Evolutionary conservation across 2,329 filamentous ascomycete genomes (phyloP), one percentile per base, ranked within the genome.

Genomic region (Chaetomiaceae sp.): DNA sequence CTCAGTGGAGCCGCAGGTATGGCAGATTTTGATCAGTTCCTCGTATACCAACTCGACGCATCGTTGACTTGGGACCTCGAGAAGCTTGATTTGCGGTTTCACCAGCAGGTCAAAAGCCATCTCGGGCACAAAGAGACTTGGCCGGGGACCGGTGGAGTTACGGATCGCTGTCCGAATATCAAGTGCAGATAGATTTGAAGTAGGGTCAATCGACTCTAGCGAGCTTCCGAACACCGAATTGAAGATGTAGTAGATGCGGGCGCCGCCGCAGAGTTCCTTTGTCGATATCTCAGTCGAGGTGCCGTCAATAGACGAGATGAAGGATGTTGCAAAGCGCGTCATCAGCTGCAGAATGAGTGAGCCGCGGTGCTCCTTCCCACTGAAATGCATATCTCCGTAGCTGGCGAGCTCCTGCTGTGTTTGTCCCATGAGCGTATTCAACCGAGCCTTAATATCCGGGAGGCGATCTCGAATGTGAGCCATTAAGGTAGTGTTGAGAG

Each of bases 351-450:
- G 75, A 53, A 99, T 96, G 58, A 99, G 79, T 25, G 92, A 96
- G 29, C 94, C 94, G 46, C 92, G 83, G 68, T 99, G 94, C 69
- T 97, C 94, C 70, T 96, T 96, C 64, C 94, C 94, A 58, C 89
- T 95, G 68, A 99, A 99, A 64, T 95, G 89, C 75, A 94, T 95
- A 68, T 97, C 95, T 33, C 94, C 94, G 67, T 99, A 99, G 71
- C 92, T 96, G 38, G 94, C 94, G 53, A 99, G 79, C 70, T 99
- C 94, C 74, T 99, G 94, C 68, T 99, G 94, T 44, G 94, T 97
- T 72, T 99, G 94, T n/a, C 94, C 94, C 94, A 99, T 99, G 47
- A 99, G 76, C 1, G 94, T 99, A 71, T 99, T 99, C 57, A 99
- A 79, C 51, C 94, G 86, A 45, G 94, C 94, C 73, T 99, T 99